Evolutionary conservation across 2,329 filamentous ascomycete species (phyloP), one percentile per base, ranked within the genome.

Genomic region (Xenoacremonium recifei): DNA sequence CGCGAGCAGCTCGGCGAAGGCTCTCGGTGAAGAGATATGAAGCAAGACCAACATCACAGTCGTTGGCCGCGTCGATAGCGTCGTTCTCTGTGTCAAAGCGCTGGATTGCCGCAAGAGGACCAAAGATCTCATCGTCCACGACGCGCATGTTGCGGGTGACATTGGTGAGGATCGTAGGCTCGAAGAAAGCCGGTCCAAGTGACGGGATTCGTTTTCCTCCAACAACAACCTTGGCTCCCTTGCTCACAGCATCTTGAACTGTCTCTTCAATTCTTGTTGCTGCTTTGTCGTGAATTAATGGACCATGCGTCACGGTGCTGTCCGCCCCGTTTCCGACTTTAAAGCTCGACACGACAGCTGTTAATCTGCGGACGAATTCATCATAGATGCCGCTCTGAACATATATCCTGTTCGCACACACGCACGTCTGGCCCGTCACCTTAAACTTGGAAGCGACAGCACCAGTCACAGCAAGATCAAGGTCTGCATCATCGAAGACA

Each of bases 391-490:
- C 80, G 32, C 75, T 71, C 64, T 91, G 87, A 4, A 91, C 76
- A 62, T 84, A 89, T 48, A 91, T 77, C 15, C 87, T 75, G 68
- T 92, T 91, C 5, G 85, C 85, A 58, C 85, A 89, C 12, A 96
- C 89, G 63, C 91, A 96, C 0, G 90, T 96, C 72, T 96, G 91
- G 23, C 91, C 91, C 0, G 87, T 91, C 19, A 82, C 86, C 42
- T 90, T 85, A 79, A 95, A 96, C 66, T 96, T 96, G 58, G 80
- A 87, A 16, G 82, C 70, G 38, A 95, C 77, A 25, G 87, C 69
- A 60, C 49, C 74, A 68, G 38, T 67, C 47, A 89, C 82, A 2
- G 85, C 85, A 9, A 67, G 64, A 34, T 88, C 83, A 10, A 89
- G 67, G 57, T 89, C 82, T 11, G 84, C 80, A 55, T 89, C 85